Conservation (phyloP, 1,139 yeast genomes). For the Wickerhamomyces sp. region DNA sequence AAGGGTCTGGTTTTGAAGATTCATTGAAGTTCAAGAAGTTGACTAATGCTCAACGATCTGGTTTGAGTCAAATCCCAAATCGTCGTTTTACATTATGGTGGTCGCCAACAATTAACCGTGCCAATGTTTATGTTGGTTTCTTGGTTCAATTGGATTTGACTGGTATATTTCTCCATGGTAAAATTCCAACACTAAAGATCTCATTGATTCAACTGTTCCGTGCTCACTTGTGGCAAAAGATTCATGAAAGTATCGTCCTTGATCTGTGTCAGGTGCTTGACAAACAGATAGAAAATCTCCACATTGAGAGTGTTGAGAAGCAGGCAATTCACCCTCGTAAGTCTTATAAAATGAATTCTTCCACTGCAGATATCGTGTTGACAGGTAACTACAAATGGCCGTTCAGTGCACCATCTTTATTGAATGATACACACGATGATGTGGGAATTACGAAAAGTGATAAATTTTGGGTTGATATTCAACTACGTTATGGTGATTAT, state of each 20-base stretch:
- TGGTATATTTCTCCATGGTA: constrained; percentile 95
- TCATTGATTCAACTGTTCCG: constrained; percentile 94
- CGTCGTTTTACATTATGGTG: constrained; percentile 98
- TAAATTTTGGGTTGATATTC: constrained; percentile 94
- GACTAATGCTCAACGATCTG: constrained; percentile 96
- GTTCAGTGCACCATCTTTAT: constrained; percentile 74
- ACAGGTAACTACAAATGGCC: constrained; percentile 79
- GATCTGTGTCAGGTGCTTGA: constrained; percentile 92
- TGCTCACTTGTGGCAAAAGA: constrained; percentile 98
- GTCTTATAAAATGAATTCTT: constrained; percentile 94
- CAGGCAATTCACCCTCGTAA: constrained; percentile 96
- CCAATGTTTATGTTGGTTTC: constrained; percentile 97
- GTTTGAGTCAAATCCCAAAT: constrained; percentile 95
- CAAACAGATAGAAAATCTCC: constrained; percentile 76
- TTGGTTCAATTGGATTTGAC: constrained; percentile 93
- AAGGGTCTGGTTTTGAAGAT: constrained; percentile 94
- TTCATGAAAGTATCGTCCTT: constrained; percentile 91
- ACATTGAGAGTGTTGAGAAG: constrained; percentile 81
- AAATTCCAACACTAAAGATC: constrained; percentile 93
- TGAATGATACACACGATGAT: constrained; percentile 59
- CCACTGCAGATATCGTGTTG: constrained; percentile 85
- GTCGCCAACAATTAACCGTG: constrained; percentile 98
- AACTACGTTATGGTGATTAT: constrained; percentile 92
- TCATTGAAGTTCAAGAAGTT: constrained; percentile 89
- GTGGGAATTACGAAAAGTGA: constrained; percentile 47